These are phyloP conservation scores for Termitomyces eurrhizus DNA, from an alignment of 768 basidiomycete genomes.

Conservation along the genomic window DNA sequence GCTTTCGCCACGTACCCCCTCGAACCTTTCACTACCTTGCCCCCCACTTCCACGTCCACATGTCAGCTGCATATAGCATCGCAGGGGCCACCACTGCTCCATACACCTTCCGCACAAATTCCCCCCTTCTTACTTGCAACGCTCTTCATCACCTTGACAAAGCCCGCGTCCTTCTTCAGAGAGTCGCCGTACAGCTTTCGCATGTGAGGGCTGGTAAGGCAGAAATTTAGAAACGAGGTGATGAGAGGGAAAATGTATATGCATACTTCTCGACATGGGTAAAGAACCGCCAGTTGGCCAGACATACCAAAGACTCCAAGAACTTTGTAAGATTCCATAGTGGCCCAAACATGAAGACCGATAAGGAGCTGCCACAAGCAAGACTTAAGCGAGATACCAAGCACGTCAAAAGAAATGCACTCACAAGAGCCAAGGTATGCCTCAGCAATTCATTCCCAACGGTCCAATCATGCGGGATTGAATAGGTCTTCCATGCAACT, in stretches of 20 bases:
- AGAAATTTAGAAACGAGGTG: background rate
- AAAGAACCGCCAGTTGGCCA: conserved; percentile 97
- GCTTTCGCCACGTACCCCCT: too few species aligned
- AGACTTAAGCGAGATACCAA: conserved; percentile 10
- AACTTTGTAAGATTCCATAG: conserved; percentile 86
- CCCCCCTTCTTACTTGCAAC: conserved; percentile 71
- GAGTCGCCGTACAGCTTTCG: conserved; percentile 91
- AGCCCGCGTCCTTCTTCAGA: conserved; percentile 92
- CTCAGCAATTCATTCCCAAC: conserved; percentile 83
- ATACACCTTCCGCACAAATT: too few species aligned
- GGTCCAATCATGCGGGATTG: conserved; percentile 78
- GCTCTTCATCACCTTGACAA: conserved; percentile 96
- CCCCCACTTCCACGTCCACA: too few species aligned
- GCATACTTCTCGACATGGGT: conserved; percentile 86
- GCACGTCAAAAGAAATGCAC: conserved; percentile 24
- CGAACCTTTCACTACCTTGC: too few species aligned
- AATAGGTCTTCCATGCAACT: conserved; percentile 89
- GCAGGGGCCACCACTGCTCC: too few species aligned
- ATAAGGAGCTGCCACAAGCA: conserved; percentile 59
- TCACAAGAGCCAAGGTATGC: conserved; percentile 83
- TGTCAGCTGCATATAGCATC: too few species aligned
- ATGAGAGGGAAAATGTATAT: background rate
- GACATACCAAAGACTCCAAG: too few species aligned
- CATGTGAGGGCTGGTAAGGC: conserved; percentile 85
- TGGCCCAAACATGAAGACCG: conserved; percentile 88